phyloP scores from a whole-genome alignment of 1,284 basidiomycete species.

The Cryptococcus sp. region DNA sequence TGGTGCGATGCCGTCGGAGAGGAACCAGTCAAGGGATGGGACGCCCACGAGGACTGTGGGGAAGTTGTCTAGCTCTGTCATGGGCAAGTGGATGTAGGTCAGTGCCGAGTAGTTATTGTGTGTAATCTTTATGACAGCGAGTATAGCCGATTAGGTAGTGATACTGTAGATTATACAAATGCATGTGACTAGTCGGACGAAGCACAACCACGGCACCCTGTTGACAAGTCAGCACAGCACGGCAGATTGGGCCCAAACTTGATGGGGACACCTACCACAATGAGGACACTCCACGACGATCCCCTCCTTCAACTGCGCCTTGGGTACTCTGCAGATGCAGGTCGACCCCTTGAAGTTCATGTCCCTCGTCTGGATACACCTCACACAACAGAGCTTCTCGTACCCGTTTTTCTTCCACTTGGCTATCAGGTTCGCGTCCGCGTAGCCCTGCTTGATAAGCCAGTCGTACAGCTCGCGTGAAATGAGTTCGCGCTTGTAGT shows the following conservation, averaged over 20 bases:
- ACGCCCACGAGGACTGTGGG: background rate
- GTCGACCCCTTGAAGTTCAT: conserved; percentile 99
- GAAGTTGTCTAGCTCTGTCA: background rate
- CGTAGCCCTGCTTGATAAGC: conserved; percentile 96
- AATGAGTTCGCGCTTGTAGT: conserved; percentile 97
- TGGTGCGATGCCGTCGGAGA: background rate
- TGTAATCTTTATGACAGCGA: background rate
- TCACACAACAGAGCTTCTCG: conserved; percentile 94
- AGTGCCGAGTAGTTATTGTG: background rate
- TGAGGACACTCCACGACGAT: conserved; percentile 96
- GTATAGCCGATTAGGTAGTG: background rate
- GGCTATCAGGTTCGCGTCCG: conserved; percentile 92
- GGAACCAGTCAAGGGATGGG: background rate
- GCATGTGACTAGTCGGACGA: conserved; percentile 27
- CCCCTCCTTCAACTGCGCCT: conserved; percentile 82
- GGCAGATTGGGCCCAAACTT: background rate
- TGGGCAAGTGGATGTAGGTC: background rate
- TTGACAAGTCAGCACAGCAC: background rate
- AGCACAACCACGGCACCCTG: conserved; percentile 38
- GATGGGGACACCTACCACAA: conserved; percentile 66
- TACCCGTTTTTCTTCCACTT: conserved; percentile 99
- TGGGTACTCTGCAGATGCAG: conserved; percentile 96
- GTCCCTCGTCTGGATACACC: conserved; percentile 97
- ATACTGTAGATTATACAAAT: background rate
- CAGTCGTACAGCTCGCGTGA: conserved; percentile 94